phyloP scores from a whole-genome alignment of 352 stramenopile species.

The Ochromonadaceae sp. region DNA sequence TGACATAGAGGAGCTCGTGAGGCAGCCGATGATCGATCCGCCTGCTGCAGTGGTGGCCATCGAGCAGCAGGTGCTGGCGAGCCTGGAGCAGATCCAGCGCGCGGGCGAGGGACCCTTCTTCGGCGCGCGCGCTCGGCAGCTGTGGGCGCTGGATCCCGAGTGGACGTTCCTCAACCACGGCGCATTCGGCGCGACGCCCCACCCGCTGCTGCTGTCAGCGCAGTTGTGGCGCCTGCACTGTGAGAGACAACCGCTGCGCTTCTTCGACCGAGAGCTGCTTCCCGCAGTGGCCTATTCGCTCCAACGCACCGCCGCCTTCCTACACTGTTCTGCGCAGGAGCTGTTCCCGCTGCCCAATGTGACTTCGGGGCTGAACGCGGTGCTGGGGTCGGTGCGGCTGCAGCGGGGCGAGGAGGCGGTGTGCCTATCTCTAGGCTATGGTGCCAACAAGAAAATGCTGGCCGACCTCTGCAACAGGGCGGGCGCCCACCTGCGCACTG shows the following conservation, averaged over 20 bases:
- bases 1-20: slow-evolving; percentile 36
- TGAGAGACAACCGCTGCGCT: slow-evolving; percentile 69
- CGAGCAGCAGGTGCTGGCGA: slow-evolving; percentile 16
- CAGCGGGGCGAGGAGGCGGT: slow-evolving; percentile 33
- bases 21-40: slow-evolving; percentile 28
- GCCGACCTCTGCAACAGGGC: slow-evolving; percentile 37
- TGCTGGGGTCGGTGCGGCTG: slow-evolving; percentile 30
- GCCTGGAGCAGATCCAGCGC: background rate
- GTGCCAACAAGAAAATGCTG: slow-evolving; percentile 76
- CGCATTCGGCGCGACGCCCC: slow-evolving; percentile 62
- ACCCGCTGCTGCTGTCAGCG: slow-evolving; percentile 46
- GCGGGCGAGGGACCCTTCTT: background rate
- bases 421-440: slow-evolving; percentile 63
- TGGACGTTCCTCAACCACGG: slow-evolving; percentile 88
- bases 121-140: background rate
- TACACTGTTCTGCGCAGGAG: slow-evolving; percentile 39
- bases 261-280: slow-evolving; percentile 77
- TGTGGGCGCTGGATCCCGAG: slow-evolving; percentile 28
- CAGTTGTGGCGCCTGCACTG: slow-evolving; percentile 50
- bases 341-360: slow-evolving; percentile 66
- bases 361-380: slow-evolving; percentile 65
- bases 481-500: slow-evolving; percentile 10
- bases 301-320: slow-evolving; percentile 48
- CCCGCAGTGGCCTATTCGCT: slow-evolving; percentile 59
- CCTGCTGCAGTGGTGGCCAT: slow-evolving; percentile 29